These are phyloP conservation scores for Hibiscus mutabilis DNA, from an alignment of 345 rosid species.

Conservation along the genomic window DNA sequence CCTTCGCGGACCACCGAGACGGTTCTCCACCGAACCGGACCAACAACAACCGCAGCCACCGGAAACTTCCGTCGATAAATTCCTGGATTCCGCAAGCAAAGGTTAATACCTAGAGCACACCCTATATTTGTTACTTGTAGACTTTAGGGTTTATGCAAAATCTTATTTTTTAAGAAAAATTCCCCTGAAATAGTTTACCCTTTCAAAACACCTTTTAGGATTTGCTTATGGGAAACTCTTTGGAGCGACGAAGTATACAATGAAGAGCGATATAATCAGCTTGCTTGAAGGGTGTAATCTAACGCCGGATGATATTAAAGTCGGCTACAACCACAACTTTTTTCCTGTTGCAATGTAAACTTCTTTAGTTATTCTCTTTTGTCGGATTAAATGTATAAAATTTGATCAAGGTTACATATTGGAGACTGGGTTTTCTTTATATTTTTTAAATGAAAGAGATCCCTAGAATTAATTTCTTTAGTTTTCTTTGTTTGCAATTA, in stretches of 20 bases:
- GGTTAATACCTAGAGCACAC: slow-evolving; percentile 9
- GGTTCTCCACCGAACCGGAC: slow-evolving; percentile 46
- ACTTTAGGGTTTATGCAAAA: slow-evolving; percentile 4
- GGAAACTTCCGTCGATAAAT: slow-evolving; percentile 25
- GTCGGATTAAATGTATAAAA: neutral
- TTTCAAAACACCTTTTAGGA: slow-evolving; percentile 19
- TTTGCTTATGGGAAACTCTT: slow-evolving; percentile 38
- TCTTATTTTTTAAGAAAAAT: neutral
- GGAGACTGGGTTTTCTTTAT: neutral
- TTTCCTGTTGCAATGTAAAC: slow-evolving; percentile 34
- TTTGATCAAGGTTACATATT: neutral
- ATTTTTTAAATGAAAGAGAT: neutral
- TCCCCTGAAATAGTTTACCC: too few species aligned
- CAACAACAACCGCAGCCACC: slow-evolving; percentile 31
- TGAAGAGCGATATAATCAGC: slow-evolving; percentile 60
- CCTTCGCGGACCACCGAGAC: slow-evolving; percentile 30
- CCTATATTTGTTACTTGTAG: neutral
- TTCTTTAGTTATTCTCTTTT: neutral
- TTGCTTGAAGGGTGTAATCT: slow-evolving; percentile 54
- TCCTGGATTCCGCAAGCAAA: slow-evolving; percentile 19
- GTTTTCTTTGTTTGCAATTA: slow-evolving; percentile 20
- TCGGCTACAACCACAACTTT: slow-evolving; percentile 38
- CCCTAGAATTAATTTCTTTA: neutral
- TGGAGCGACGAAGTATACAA: slow-evolving; percentile 36
- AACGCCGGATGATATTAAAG: slow-evolving; percentile 48